phyloP scores from a whole-genome alignment of 148 eudicot species.

The Silene latifolia region DNA sequence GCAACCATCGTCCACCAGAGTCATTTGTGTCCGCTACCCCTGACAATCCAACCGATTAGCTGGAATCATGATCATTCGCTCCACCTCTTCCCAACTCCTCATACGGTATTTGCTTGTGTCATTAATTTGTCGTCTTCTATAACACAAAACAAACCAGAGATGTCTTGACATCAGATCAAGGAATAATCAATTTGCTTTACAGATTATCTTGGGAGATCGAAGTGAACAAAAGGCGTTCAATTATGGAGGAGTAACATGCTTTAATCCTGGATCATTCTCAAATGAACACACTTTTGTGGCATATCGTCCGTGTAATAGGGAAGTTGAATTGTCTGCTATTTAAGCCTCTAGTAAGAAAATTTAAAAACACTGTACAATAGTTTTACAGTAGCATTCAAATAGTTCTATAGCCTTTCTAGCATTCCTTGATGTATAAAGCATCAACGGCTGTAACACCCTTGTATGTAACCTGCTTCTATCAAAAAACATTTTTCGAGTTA shows the following conservation, averaged over 20 bases:
- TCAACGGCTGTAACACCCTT: not conserved
- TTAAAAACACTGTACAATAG: not conserved
- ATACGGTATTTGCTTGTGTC: constrained; percentile 50
- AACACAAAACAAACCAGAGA: not conserved
- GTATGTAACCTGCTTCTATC: too few species aligned
- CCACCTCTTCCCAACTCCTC: constrained; percentile 87
- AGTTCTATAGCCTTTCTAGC: not conserved
- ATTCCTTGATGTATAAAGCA: not conserved
- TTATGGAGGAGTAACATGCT: constrained; percentile 78
- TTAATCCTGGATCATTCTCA: constrained; percentile 95
- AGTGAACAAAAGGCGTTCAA: constrained; percentile 83
- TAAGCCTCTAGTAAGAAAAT: constrained; percentile 18
- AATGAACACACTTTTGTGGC: constrained; percentile 73
- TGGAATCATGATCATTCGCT: constrained; percentile 96
- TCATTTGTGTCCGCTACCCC: constrained; percentile 93
- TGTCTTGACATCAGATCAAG: not conserved
- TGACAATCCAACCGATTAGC: constrained; percentile 73
- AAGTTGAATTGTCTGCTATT: constrained; percentile 77
- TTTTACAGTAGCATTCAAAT: not conserved
- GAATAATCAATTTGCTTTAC: constrained; percentile 21
- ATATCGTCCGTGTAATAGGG: constrained; percentile 73
- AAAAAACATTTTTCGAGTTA: not conserved
- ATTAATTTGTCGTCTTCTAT: not conserved
- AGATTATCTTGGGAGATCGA: constrained; percentile 86
- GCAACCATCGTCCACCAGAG: constrained; percentile 94